Evolutionary conservation across 78 protist genomes (phyloP).

Genomic region (Speleostelium caveatum): DNA sequence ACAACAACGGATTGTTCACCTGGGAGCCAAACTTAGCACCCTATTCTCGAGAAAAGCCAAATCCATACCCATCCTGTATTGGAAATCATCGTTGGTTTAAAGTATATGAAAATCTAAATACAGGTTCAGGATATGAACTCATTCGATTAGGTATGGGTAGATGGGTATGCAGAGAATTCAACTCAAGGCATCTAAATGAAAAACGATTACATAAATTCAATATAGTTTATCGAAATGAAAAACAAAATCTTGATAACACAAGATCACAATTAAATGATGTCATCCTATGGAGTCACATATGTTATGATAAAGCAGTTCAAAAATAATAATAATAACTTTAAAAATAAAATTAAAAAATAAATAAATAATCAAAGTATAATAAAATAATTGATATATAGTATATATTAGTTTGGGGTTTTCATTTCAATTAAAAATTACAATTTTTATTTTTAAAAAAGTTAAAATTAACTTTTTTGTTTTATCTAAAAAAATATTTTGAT

Average conservation of each 20-base stretch:
- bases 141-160: conserved; percentile 64
- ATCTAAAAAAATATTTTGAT: too few species aligned
- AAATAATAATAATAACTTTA: too few species aligned
- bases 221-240: conserved; percentile 37
- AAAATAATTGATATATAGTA: too few species aligned
- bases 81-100: conserved; percentile 81
- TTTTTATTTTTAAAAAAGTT: too few species aligned
- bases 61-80: conserved; percentile 58
- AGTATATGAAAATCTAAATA: conserved; percentile 50
- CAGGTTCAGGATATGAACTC: conserved; percentile 32
- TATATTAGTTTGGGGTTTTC: too few species aligned
- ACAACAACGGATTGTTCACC: conserved; percentile 53
- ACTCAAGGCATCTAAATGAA: conserved; percentile 4
- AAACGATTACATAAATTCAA: conserved; percentile 47
- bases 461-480: too few species aligned
- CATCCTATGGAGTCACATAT: conserved; percentile 55
- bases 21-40: conserved; percentile 53
- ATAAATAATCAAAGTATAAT: too few species aligned
- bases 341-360: too few species aligned
- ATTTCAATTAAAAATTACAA: too few species aligned
- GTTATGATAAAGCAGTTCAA: conserved; percentile 69
- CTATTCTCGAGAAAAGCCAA: conserved; percentile 49
- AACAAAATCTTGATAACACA: conserved; percentile 40
- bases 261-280: conserved; percentile 21
- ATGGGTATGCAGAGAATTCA: conserved; percentile 72